Evolutionary conservation across 306 rosid genomes (phyloP).

Genomic region (Lithocarpus polystachyus): DNA sequence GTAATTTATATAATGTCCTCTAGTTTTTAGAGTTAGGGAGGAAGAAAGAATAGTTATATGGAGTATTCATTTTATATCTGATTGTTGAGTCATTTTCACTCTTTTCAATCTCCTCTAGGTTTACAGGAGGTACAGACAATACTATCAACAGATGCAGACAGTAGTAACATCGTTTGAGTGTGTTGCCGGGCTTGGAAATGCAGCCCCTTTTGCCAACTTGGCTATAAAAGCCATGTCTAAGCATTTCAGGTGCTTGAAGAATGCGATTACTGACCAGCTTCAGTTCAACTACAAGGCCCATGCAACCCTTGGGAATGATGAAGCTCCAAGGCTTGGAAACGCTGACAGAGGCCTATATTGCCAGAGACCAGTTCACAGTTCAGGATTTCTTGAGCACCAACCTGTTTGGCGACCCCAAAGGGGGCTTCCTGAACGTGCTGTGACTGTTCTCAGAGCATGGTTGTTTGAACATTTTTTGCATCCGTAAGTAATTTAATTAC

Average conservation of each 20-base stretch:
- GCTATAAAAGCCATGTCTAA: slow-evolving; percentile 78
- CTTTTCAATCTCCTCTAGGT: slow-evolving; percentile 45
- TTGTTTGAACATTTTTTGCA: slow-evolving; percentile 85
- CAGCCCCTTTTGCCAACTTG: slow-evolving; percentile 77
- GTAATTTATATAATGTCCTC: not conserved
- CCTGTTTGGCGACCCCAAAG: slow-evolving; percentile 93
- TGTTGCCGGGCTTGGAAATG: slow-evolving; percentile 74
- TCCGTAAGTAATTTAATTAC: slow-evolving; percentile 57
- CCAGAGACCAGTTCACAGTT: slow-evolving; percentile 40
- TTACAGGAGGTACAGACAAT: slow-evolving; percentile 77
- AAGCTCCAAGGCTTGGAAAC: slow-evolving; percentile 33
- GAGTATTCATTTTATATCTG: not conserved
- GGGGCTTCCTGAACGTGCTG: slow-evolving; percentile 90
- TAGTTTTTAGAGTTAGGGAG: not conserved
- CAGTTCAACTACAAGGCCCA: slow-evolving; percentile 46
- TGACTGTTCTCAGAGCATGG: slow-evolving; percentile 80
- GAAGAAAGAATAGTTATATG: not conserved
- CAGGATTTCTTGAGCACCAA: slow-evolving; percentile 62
- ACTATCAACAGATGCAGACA: slow-evolving; percentile 74
- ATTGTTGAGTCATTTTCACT: not conserved
- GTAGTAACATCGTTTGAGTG: slow-evolving; percentile 75
- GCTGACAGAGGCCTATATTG: slow-evolving; percentile 34
- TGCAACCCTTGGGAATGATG: slow-evolving; percentile 38
- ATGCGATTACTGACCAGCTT: slow-evolving; percentile 72
- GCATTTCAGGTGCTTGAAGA: slow-evolving; percentile 74